Evolutionary conservation across 495 filamentous ascomycete species (phyloP), one percentile per base, ranked within the genome.

Genomic region (Xylaria sp.): DNA sequence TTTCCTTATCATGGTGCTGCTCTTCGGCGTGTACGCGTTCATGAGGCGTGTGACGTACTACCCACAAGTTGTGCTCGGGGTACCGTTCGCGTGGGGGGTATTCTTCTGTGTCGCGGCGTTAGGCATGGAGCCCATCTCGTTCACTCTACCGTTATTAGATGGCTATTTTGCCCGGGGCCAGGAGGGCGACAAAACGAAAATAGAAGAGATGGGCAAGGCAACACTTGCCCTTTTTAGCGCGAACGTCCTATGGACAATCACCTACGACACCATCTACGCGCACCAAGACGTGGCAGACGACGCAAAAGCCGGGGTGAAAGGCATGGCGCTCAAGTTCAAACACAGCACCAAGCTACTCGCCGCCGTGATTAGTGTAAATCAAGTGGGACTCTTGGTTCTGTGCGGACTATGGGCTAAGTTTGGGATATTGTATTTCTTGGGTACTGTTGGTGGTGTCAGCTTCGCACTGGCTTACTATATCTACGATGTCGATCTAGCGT

Each of bases 231-330:
- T 83, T 1, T 77, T 76, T 62, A 44, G 53, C 14, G 74, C 77
- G 0, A 74, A 65, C 33, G 53, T 81, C 5, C 21, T 81, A 6
- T 86, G 83, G 83, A 84, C 81, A 1, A 75, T 83, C 11, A 78
- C 80, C 14, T 86, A 82, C 73, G 85, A 86, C 69, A 84, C 79
- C 2, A 75, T 86, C 24, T 86, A 86, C 67, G 83, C 82, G 0
- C 77, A 81, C 71, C 84, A 85, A 68, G 84, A 86, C 71, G 12
- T 78, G 5, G 68, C 72, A 21, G 83, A 86, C 52, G 85, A 87
- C 68, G 61, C 78, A 31, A 78, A 82, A 46, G 80, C 74, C 0
- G 83, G 84, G 0, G 78, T 86, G 11, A 79, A 78, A 71, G 72
- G 71, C 29, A 76, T 82, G 75, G 83, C 83, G 15, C 71, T 86